Evolutionary conservation across 805 yeast genomes (phyloP), one percentile per base, ranked within the genome.

Genomic region (Myxozyma mucilagina): DNA sequence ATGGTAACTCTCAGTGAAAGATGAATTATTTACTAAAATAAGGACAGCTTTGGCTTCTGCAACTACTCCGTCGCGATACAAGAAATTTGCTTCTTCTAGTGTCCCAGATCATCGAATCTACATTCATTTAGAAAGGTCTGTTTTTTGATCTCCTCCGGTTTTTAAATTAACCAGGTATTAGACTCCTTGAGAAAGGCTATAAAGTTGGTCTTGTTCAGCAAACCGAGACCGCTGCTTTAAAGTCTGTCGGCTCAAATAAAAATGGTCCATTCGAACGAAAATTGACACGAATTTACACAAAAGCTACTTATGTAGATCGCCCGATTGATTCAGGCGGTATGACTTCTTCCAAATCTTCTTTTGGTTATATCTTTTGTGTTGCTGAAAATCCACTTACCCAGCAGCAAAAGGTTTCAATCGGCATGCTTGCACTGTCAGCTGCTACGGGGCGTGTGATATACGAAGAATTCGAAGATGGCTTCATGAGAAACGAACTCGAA

Each of bases 121-220:
- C 66, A 79, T 87, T 35, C 93, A 93, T 72, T 75, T 92, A 41
- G 88, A 87, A 71, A 79, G 93, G 50, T 56, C 13, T 14, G 38
- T 41, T 6, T 29, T 11, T 31, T 9, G 4, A n/a, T n/a, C 31
- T 9, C 14, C 42, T 8, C 13, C n/a, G 39, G 4, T 7, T 10
- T 10, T 1, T 38, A 7, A 29, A 35, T 4, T 16, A 36, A 31
- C 54, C 1, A 18, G 16, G 2, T 1, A n/a, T 5, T 14, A 56
- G 65, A 61, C 75, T 93, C 16, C 78, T 94, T 3, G 82, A 81
- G 43, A 78, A 78, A 57, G 97, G 97, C 0, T 76, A 83, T 61
- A 92, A 88, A 71, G 90, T 94, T 3, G 98, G 96, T 0, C 84
- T 94, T 1, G 94, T 92, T 0, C 87, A 87, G 69, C 98, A 94